Evolutionary conservation across 164 flowering plant genomes (phyloP).

Genomic region (Umbilicus rupestris): DNA sequence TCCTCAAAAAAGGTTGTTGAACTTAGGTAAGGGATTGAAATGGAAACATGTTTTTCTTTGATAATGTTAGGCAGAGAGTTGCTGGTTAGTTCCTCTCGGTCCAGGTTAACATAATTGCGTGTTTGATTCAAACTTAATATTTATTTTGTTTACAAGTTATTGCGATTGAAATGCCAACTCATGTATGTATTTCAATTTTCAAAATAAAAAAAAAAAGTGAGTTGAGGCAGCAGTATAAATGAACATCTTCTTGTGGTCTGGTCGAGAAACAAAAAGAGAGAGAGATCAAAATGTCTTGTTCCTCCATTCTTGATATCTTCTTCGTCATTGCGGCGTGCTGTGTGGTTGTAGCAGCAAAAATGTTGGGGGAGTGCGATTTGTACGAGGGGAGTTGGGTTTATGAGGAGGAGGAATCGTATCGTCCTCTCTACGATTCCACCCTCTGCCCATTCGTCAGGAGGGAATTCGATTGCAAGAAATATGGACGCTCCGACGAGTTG

Average conservation of each 20-base stretch:
- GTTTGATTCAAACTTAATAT: no score
- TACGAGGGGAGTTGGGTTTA: constrained; percentile 31
- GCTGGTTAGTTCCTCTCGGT: neutral
- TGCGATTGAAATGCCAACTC: no score
- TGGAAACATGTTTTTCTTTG: neutral
- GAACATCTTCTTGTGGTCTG: no score
- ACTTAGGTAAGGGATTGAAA: neutral
- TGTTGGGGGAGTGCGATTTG: constrained; percentile 20
- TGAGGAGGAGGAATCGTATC: constrained; percentile 21
- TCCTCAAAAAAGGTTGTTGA: neutral
- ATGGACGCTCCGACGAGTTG: constrained; percentile 25
- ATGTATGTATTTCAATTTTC: no score
- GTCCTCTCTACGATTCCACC: constrained; percentile 28
- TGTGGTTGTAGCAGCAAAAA: neutral
- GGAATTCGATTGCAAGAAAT: constrained; percentile 30
- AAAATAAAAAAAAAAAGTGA: no score
- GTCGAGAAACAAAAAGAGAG: no score
- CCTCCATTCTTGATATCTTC: no score
- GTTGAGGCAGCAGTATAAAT: no score
- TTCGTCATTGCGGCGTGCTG: neutral
- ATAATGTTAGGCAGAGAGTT: neutral
- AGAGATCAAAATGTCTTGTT: no score
- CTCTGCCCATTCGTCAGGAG: constrained; percentile 24
- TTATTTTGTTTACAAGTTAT: no score
- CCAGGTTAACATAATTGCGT: no score